Evolutionary conservation across 331 rosid species (phyloP).

Genomic region (Rhamnella rubrinervis): DNA sequence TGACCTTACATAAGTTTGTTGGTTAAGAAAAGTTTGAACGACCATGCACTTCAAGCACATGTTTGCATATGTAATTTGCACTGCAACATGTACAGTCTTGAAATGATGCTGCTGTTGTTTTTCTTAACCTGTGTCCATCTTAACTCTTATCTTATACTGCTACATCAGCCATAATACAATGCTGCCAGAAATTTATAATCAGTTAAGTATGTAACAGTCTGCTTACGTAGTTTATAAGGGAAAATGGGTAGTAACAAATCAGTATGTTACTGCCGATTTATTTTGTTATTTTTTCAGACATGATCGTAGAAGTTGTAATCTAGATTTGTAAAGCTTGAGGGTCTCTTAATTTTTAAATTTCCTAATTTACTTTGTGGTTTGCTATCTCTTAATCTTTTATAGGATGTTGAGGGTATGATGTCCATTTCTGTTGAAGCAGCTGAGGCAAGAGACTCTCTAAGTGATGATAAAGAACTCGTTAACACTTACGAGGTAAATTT

Average conservation of each 20-base stretch:
- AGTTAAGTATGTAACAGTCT: background rate
- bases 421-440: slow-evolving; percentile 96
- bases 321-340: slow-evolving; percentile 6
- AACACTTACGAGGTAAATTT: slow-evolving; percentile 80
- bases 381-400: slow-evolving; percentile 26
- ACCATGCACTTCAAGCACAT: background rate
- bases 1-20: slow-evolving; percentile 9
- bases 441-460: slow-evolving; percentile 89
- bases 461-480: slow-evolving; percentile 88
- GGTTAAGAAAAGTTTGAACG: background rate
- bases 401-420: slow-evolving; percentile 99
- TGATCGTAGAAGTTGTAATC: background rate
- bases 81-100: background rate
- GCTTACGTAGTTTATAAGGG: background rate
- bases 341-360: slow-evolving; percentile 1
- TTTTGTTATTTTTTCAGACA: background rate
- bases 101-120: background rate
- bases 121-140: background rate
- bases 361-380: too few species aligned
- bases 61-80: background rate
- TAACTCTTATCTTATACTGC: background rate
- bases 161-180: background rate
- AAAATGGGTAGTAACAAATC: slow-evolving; percentile 5
- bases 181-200: background rate
- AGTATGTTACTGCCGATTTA: slow-evolving; percentile 2